A percentile compares a stretch with the other conserved stretches of the same genome.
These are phyloP conservation scores for Fremontodendron californicum DNA, from an alignment of 345 rosid genomes.

Conservation along the genomic window DNA sequence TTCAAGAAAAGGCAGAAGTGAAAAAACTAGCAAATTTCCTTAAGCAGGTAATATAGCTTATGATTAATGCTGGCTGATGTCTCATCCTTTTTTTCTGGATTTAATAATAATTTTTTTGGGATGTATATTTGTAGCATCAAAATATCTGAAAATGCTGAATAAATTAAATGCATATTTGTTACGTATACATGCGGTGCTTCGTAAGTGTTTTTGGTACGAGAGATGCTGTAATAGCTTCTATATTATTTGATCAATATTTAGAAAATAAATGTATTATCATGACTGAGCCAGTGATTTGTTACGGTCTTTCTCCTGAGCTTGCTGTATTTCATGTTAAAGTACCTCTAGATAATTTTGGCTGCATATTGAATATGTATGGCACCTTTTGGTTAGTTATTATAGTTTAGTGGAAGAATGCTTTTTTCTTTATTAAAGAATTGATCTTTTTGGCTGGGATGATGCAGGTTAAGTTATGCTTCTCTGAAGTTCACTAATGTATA, in stretches of 20 bases:
- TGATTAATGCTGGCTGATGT: neutral
- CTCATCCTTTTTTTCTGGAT: neutral
- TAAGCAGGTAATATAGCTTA: slow-evolving; percentile 57
- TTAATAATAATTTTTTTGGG: neutral
- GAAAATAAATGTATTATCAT: neutral
- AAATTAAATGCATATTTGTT: neutral
- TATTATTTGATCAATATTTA: neutral
- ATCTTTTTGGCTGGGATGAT: neutral
- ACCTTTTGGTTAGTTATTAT: neutral
- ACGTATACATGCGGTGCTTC: neutral
- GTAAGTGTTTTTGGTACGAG: neutral
- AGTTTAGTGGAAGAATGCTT: neutral
- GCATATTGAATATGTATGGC: neutral
- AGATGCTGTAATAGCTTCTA: neutral
- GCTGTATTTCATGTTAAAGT: neutral
- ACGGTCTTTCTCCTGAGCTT: neutral
- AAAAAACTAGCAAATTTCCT: slow-evolving; percentile 88
- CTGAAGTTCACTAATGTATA: neutral
- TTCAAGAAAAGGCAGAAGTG: slow-evolving; percentile 91
- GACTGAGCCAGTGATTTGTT: neutral
- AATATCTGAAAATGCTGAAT: neutral
- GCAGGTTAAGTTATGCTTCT: neutral
- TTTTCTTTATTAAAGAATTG: neutral
- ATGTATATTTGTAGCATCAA: neutral
- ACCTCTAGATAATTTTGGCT: neutral